These are phyloP conservation scores for Saturnispora serradocipensis DNA, from an alignment of 805 yeast genomes.

Conservation along the genomic window DNA sequence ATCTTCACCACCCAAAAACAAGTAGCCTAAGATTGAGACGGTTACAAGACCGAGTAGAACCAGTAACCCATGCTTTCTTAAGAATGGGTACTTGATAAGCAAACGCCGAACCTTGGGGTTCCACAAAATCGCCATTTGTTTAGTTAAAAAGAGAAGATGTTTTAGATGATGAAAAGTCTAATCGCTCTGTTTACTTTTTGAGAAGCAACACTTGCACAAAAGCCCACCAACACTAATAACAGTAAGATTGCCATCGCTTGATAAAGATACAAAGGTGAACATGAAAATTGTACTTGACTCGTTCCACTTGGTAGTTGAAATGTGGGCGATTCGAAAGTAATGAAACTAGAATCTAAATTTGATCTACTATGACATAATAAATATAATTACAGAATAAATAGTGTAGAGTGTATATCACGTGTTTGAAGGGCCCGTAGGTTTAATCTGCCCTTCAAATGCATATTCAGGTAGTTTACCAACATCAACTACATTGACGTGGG, in stretches of 20 bases:
- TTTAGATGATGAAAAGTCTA: background rate
- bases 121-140: slow-evolving; percentile 5
- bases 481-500: slow-evolving; percentile 7
- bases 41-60: background rate
- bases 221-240: too few species aligned
- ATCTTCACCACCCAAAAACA: background rate
- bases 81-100: background rate
- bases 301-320: background rate
- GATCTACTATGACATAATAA: background rate
- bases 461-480: slow-evolving; percentile 5
- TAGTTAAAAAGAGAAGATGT: background rate
- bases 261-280: background rate
- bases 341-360: background rate
- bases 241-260: too few species aligned
- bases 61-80: slow-evolving; percentile 3
- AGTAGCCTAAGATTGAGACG: background rate
- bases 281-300: background rate
- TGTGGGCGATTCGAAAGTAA: background rate
- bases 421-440: slow-evolving; percentile 5
- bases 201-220: too few species aligned
- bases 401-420: background rate
- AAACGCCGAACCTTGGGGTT: slow-evolving; percentile 4
- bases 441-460: slow-evolving; percentile 5
- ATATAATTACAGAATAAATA: background rate
- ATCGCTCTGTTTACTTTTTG: background rate